Evolutionary conservation across 345 rosid genomes (phyloP).

Genomic region (Sonneratia alba): DNA sequence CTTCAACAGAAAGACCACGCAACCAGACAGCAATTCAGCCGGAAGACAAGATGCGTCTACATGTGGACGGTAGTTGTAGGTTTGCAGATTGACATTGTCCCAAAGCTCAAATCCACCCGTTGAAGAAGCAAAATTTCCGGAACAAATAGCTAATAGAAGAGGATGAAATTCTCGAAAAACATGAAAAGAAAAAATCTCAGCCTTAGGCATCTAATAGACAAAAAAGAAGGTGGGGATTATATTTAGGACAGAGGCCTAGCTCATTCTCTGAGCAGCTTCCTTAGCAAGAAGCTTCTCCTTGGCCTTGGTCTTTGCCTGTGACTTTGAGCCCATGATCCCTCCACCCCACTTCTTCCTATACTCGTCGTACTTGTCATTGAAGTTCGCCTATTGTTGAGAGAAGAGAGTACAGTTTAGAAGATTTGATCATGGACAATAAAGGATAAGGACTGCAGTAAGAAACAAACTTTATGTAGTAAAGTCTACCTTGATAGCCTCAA

Average conservation of each 20-base stretch:
- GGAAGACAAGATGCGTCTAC: too few relatives aligned
- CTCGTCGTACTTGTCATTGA: constrained; percentile 63
- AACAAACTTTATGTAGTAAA: background rate
- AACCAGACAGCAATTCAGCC: too few relatives aligned
- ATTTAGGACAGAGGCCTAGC: constrained; percentile 11
- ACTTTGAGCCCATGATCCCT: constrained; percentile 80
- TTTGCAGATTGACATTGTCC: background rate
- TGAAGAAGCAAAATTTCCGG: constrained; percentile 3
- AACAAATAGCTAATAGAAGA: background rate
- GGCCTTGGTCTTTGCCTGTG: constrained; percentile 71
- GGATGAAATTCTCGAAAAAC: background rate
- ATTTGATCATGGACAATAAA: too few relatives aligned
- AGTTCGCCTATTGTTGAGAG: constrained; percentile 40
- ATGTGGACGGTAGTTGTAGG: background rate
- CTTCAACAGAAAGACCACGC: too few relatives aligned
- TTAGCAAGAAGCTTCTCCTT: constrained; percentile 56
- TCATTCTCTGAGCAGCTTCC: constrained; percentile 72
- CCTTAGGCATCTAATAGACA: background rate
- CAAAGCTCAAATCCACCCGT: background rate
- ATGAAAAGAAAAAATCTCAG: background rate
- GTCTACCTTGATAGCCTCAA: constrained; percentile 26
- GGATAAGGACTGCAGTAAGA: background rate
- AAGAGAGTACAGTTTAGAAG: background rate
- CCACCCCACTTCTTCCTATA: constrained; percentile 81
- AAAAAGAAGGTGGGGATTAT: background rate